Base-by-base conservation (phyloP, 2,329 filamentous ascomycete species). In the Pseudogymnoascus sp. region DNA sequence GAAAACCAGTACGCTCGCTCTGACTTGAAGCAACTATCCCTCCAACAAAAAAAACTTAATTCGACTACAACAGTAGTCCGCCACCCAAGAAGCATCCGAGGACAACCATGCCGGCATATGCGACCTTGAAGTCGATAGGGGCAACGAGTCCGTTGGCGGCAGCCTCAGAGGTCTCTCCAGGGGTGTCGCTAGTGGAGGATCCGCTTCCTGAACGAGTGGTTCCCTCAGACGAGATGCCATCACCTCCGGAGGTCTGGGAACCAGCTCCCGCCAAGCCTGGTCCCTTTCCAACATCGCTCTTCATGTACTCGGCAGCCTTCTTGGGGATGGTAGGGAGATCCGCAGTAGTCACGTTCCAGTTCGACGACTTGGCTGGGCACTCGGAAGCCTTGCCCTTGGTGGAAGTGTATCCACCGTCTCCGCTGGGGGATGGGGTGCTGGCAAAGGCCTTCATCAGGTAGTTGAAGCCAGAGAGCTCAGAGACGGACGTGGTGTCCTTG, bases 401-500 rank as follows among this genome's bases (percentile, higher is more conserved):
- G 28, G 50, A 18, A 5, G 10, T 5, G n/a, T 56, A 56, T 56
- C 50, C 50, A 36, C 50, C 50, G 16, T 56, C 50, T 21, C 50
- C 50, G 28, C 4, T 34, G n/a, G 28, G 28, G 11, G 50, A 6
- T 5, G 11, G 34, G 50, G 50, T 56, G 28, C 16, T 8, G 50
- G 50, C 10, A 10, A 56, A 56, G 4, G 28, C 28, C 28, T 56
- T 56, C 50, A 34, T 56, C n/a, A 56, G 50, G 50, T 56, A 56
- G 28, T 56, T 21, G 50, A 56, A 56, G n/a, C 50, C 50, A 12
- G n/a, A 21, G 28, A 56, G 50, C 50, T 56, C 50, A 21, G 50
- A 21, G 50, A 56, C 50, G 12, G 50, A 18, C 50, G 82, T 82
- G 78, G 90, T 97, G 78, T 96, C 90, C 40, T 85, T 76, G 70